A percentile compares a stretch with the other conserved stretches of the same genome.
phyloP scores from a whole-genome alignment of 2,329 filamentous ascomycete species.

The Aspergillus amoenus region DNA sequence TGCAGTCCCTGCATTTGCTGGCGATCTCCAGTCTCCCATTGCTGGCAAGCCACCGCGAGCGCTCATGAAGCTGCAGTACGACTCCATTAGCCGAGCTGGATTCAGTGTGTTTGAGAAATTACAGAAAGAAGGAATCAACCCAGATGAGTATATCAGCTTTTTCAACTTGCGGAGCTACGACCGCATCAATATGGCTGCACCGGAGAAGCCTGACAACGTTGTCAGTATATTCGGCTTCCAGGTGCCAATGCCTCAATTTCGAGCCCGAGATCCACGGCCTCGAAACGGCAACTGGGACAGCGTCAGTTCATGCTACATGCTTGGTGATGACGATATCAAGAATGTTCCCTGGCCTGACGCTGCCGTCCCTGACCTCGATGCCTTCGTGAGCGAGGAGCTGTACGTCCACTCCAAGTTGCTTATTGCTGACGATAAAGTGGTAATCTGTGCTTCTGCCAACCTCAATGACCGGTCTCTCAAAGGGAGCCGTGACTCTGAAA shows the following conservation, averaged over 20 bases:
- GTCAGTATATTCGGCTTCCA: background rate
- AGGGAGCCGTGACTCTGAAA: background rate
- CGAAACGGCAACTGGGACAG: background rate
- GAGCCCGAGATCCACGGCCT: no score
- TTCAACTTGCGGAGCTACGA: background rate
- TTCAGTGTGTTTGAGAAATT: background rate
- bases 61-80: slow-evolving; percentile 1
- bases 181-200: background rate
- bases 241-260: no score
- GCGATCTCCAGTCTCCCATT: background rate
- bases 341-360: background rate
- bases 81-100: background rate
- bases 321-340: background rate
- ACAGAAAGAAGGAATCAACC: background rate
- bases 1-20: background rate
- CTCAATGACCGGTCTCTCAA: slow-evolving; percentile 2
- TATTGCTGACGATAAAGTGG: background rate
- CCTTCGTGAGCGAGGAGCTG: background rate
- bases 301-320: slow-evolving; percentile 1
- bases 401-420: background rate
- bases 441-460: background rate
- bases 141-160: background rate
- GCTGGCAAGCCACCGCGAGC: background rate
- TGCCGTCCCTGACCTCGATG: background rate
- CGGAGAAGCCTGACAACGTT: background rate